Evolutionary conservation across 2,329 filamentous ascomycete species (phyloP).

Genomic region (Sarocladium brachiariae): DNA sequence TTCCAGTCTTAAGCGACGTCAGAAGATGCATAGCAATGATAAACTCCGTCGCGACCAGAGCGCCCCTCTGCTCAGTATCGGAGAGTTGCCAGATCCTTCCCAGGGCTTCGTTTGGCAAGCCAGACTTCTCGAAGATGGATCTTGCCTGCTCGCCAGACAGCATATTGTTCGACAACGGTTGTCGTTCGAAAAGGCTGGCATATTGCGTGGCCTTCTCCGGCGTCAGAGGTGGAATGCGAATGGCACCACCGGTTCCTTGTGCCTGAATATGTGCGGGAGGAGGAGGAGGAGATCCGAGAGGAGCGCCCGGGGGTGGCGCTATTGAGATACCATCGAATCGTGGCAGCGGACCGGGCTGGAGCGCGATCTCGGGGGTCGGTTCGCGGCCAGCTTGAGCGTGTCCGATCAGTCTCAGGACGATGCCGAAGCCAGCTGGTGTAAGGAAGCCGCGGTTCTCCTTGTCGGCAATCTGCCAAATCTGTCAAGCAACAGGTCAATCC

Average conservation of each 20-base stretch:
- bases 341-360: slow-evolving; percentile 81
- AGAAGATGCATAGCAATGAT: slow-evolving; percentile 97
- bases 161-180: slow-evolving; percentile 63
- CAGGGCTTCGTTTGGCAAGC: slow-evolving; percentile 80
- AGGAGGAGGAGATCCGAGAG: slow-evolving; percentile 36
- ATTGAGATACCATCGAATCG: slow-evolving; percentile 71
- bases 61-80: slow-evolving; percentile 87
- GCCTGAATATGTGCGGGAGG: slow-evolving; percentile 46
- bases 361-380: slow-evolving; percentile 72
- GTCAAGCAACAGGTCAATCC: slow-evolving; percentile 11
- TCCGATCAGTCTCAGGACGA: slow-evolving; percentile 88
- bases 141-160: slow-evolving; percentile 83
- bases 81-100: slow-evolving; percentile 95
- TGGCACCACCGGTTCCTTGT: slow-evolving; percentile 58
- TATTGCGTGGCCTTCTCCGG: slow-evolving; percentile 89
- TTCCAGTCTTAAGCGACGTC: slow-evolving; percentile 80
- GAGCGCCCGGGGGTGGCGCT: slow-evolving; percentile 18
- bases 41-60: slow-evolving; percentile 82
- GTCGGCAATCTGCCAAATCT: slow-evolving; percentile 99
- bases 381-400: slow-evolving; percentile 86
- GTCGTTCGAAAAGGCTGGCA: slow-evolving; percentile 82
- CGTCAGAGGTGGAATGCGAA: slow-evolving; percentile 82
- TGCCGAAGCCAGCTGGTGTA: slow-evolving; percentile 85
- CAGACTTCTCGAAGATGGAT: slow-evolving; percentile 89
- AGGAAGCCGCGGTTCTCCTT: slow-evolving; percentile 92